These are phyloP conservation scores for Plasmopara muralis DNA, from an alignment of 352 stramenopile genomes.

Conservation along the genomic window DNA sequence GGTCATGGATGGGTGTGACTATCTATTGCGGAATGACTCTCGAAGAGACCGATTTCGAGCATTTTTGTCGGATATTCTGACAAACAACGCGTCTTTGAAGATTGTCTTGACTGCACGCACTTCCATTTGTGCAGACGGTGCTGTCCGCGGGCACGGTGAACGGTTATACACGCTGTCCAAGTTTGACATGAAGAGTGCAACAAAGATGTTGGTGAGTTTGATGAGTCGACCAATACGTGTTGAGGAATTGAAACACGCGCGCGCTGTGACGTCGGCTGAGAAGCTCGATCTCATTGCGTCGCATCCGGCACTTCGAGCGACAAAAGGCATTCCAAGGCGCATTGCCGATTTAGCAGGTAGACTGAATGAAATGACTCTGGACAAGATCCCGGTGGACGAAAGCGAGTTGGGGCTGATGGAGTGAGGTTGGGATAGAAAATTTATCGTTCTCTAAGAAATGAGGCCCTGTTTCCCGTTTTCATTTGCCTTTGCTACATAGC, in stretches of 20 bases:
- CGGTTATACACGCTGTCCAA: conserved; percentile 57
- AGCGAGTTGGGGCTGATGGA: conserved; percentile 30
- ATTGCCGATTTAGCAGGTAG: conserved; percentile 65
- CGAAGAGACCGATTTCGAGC: conserved; percentile 53
- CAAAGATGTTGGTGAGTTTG: conserved; percentile 69
- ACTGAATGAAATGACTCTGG: conserved; percentile 63
- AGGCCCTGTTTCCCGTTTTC: no score
- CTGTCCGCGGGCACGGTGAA: conserved; percentile 61
- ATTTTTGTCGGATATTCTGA: conserved; percentile 64
- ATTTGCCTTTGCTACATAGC: no score
- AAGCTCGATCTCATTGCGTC: conserved; percentile 71
- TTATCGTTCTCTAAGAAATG: neutral
- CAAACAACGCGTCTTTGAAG: conserved; percentile 66
- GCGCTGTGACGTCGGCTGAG: conserved; percentile 29
- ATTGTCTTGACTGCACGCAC: conserved; percentile 58
- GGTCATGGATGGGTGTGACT: conserved; percentile 69
- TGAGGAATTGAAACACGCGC: conserved; percentile 52
- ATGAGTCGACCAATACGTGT: conserved; percentile 65
- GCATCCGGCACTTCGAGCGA: conserved; percentile 58
- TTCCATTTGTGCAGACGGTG: conserved; percentile 56
- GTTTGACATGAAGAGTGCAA: conserved; percentile 64
- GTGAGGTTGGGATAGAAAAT: conserved; percentile 6
- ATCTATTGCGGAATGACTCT: conserved; percentile 41
- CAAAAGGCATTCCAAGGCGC: conserved; percentile 52
- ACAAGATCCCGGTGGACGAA: conserved; percentile 47